phyloP scores from a whole-genome alignment of 1,284 basidiomycete species.

The Pseudozyma tsukubaensis region DNA sequence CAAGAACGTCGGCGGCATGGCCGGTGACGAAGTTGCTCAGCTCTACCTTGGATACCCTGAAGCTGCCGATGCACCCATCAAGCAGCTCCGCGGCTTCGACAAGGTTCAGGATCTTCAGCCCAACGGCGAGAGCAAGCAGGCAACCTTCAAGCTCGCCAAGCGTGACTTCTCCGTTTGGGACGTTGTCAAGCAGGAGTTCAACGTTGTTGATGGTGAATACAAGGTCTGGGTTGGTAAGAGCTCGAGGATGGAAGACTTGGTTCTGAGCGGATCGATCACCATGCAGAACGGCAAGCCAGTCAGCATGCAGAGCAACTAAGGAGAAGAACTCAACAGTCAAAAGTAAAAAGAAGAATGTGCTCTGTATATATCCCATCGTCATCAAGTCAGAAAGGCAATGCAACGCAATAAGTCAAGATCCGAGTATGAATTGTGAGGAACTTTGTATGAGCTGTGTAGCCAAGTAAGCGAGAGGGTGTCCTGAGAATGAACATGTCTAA shows the following conservation, averaged over 20 bases:
- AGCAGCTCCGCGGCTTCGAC: slow-evolving; percentile 58
- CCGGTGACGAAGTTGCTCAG: slow-evolving; percentile 71
- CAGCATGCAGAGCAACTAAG: slow-evolving; percentile 6
- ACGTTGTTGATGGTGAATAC: slow-evolving; percentile 41
- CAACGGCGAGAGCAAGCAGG: slow-evolving; percentile 25
- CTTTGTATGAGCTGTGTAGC: too few relatives aligned
- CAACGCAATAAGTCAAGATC: too few relatives aligned
- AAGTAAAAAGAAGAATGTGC: not conserved
- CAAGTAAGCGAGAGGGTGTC: too few relatives aligned
- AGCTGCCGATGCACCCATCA: slow-evolving; percentile 24
- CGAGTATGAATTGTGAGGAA: too few relatives aligned
- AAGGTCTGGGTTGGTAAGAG: slow-evolving; percentile 44
- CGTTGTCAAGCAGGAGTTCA: slow-evolving; percentile 42
- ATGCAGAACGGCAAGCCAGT: slow-evolving; percentile 29
- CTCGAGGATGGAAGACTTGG: slow-evolving; percentile 19
- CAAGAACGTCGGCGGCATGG: slow-evolving; percentile 70
- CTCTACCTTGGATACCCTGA: slow-evolving; percentile 60
- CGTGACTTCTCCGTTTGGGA: slow-evolving; percentile 54
- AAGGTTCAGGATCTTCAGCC: slow-evolving; percentile 30
- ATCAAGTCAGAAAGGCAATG: too few relatives aligned
- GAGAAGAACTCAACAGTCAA: too few relatives aligned
- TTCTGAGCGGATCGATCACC: slow-evolving; percentile 24
- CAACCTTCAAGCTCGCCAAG: slow-evolving; percentile 44
- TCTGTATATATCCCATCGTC: too few relatives aligned
- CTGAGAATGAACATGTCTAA: too few relatives aligned